Evolutionary conservation across 2,329 filamentous ascomycete genomes (phyloP).

Genomic region (Emmonsia crescens): DNA sequence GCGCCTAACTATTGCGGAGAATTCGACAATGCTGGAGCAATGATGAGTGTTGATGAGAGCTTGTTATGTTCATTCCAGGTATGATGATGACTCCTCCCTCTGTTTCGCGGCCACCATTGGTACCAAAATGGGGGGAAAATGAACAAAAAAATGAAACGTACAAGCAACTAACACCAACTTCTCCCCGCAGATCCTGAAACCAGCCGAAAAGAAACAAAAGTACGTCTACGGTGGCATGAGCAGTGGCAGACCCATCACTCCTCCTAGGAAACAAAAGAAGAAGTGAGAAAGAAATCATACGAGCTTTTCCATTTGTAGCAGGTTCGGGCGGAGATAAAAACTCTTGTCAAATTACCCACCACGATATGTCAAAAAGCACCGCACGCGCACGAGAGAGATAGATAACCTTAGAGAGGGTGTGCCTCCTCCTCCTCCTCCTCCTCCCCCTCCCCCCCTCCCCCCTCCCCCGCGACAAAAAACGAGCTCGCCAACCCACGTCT

Average conservation of each 20-base stretch:
- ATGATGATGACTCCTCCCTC: constrained; percentile 19
- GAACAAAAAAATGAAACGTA: no score
- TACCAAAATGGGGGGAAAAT: no score
- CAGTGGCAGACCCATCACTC: constrained; percentile 58
- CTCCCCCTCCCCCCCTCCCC: no score
- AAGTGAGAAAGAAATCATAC: constrained; percentile 58
- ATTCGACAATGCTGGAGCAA: constrained; percentile 97
- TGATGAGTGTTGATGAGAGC: constrained; percentile 99
- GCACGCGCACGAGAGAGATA: not conserved
- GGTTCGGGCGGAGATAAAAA: constrained; percentile 87
- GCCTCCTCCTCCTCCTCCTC: no score
- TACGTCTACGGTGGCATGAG: constrained; percentile 72
- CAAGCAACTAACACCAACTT: constrained; percentile 12
- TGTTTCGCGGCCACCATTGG: not conserved
- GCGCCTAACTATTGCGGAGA: constrained; percentile 99
- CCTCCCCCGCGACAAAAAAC: no score
- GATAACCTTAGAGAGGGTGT: not conserved
- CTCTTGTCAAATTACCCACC: constrained; percentile 10
- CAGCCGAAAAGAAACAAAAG: constrained; percentile 99
- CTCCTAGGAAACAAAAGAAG: constrained; percentile 60
- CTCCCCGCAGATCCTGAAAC: constrained; percentile 74
- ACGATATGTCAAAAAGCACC: not conserved
- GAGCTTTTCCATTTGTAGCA: constrained; percentile 64
- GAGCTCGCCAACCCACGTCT: not conserved
- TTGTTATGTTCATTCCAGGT: constrained; percentile 98